Conservation (phyloP, 2,329 filamentous ascomycete genomes). For the Cryoendolithus antarcticus region DNA sequence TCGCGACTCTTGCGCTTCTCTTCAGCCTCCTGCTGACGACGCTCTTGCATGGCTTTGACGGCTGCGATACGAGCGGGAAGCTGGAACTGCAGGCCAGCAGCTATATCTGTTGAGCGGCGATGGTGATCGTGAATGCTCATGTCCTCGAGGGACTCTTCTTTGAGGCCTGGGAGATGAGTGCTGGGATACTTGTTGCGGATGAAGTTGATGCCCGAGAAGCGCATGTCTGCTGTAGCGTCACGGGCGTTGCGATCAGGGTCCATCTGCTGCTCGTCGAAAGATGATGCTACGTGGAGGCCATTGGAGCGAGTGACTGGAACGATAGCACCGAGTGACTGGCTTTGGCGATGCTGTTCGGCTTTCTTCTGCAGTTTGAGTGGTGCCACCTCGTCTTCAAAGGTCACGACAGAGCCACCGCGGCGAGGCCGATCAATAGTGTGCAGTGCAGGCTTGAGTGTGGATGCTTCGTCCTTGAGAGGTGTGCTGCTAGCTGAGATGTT, state of each 20-base stretch:
- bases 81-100: slow-evolving; percentile 14
- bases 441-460: slow-evolving; percentile 10
- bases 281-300: slow-evolving; percentile 8
- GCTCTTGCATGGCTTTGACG: slow-evolving; percentile 25
- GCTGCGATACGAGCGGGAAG: slow-evolving; percentile 22
- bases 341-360: slow-evolving; percentile 11
- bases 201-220: slow-evolving; percentile 11
- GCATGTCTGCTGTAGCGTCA: slow-evolving; percentile 17
- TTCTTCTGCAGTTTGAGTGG: slow-evolving; percentile 23
- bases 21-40: slow-evolving; percentile 19
- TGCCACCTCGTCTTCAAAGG: slow-evolving; percentile 23
- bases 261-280: slow-evolving; percentile 11
- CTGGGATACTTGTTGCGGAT: slow-evolving; percentile 17
- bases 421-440: slow-evolving; percentile 5
- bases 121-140: slow-evolving; percentile 25
- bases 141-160: slow-evolving; percentile 37
- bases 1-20: slow-evolving; percentile 18
- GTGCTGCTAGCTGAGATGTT: slow-evolving; percentile 19
- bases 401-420: slow-evolving; percentile 11
- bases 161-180: slow-evolving; percentile 31
- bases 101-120: slow-evolving; percentile 7
- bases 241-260: slow-evolving; percentile 10
- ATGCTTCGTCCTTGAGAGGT: slow-evolving; percentile 11
- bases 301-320: slow-evolving; percentile 14
- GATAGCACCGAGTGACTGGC: slow-evolving; percentile 7